phyloP scores from a whole-genome alignment of 441 rosid genomes.

The Biscutella laevigata region DNA sequence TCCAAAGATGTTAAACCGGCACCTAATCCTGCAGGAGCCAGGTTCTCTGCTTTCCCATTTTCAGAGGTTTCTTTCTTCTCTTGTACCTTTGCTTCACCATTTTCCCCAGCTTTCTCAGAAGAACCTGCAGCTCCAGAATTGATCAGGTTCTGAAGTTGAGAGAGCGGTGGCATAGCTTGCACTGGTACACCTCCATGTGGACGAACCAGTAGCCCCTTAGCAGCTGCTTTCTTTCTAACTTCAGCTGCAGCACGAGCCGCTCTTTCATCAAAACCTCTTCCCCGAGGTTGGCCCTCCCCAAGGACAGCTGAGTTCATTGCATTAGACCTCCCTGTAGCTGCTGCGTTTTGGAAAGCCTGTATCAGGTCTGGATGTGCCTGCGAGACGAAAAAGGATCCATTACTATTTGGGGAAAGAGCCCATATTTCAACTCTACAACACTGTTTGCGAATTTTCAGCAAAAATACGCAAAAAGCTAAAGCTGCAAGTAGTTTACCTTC shows the following conservation, averaged over 20 bases:
- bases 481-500: constrained; percentile 43
- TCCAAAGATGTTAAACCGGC: constrained; percentile 70
- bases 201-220: constrained; percentile 63
- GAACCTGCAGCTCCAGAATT: constrained; percentile 52
- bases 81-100: constrained; percentile 30
- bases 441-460: neutral
- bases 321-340: constrained; percentile 57
- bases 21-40: constrained; percentile 83
- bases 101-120: constrained; percentile 30
- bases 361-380: constrained; percentile 93
- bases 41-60: constrained; percentile 29
- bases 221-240: constrained; percentile 89
- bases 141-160: constrained; percentile 64
- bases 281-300: constrained; percentile 63
- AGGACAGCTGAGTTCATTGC: constrained; percentile 51
- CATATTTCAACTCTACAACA: neutral
- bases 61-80: constrained; percentile 43
- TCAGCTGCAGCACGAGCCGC: constrained; percentile 99
- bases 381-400: too few species aligned
- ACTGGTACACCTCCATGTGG: constrained; percentile 64
- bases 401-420: neutral
- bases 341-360: constrained; percentile 86
- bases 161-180: constrained; percentile 64
- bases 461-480: neutral
- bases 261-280: constrained; percentile 88